Conservation (phyloP, 2,329 filamentous ascomycete genomes). For the Exophiala phaeomuriformis region DNA sequence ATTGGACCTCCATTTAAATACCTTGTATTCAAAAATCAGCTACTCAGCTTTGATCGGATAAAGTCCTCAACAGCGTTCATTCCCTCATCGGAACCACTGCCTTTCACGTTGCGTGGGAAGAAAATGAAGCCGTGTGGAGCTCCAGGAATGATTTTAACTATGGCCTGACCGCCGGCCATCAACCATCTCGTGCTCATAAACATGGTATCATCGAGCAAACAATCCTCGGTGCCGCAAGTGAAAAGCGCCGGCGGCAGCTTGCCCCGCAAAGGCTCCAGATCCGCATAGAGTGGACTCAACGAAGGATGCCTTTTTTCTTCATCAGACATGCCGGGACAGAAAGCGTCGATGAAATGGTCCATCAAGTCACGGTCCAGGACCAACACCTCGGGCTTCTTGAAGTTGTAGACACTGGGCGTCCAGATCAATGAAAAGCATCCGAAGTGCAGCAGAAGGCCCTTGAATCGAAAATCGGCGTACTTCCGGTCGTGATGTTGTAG, state of each 20-base stretch:
- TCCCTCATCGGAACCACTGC: slow-evolving; percentile 20
- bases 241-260: slow-evolving; percentile 49
- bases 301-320: slow-evolving; percentile 40
- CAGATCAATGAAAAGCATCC: slow-evolving; percentile 46
- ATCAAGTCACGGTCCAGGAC: slow-evolving; percentile 45
- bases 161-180: slow-evolving; percentile 44
- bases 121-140: slow-evolving; percentile 45
- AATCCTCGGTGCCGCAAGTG: slow-evolving; percentile 49
- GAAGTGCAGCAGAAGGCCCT: slow-evolving; percentile 48
- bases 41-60: slow-evolving; percentile 13
- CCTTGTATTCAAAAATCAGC: neutral
- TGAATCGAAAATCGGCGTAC: slow-evolving; percentile 37
- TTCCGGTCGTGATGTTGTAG: slow-evolving; percentile 32
- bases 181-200: slow-evolving; percentile 50
- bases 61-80: slow-evolving; percentile 22
- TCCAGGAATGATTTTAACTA: slow-evolving; percentile 49
- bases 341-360: slow-evolving; percentile 41
- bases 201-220: slow-evolving; percentile 46
- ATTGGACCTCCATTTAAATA: no score
- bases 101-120: slow-evolving; percentile 22
- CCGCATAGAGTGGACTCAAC: slow-evolving; percentile 47
- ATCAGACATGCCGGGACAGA: slow-evolving; percentile 39
- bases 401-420: slow-evolving; percentile 38
- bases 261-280: slow-evolving; percentile 32
- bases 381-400: slow-evolving; percentile 31